Percentiles rank a stretch among this genome's conserved stretches.
phyloP scores from a whole-genome alignment of 2,329 filamentous ascomycete species.

The Apiospora koreana region DNA sequence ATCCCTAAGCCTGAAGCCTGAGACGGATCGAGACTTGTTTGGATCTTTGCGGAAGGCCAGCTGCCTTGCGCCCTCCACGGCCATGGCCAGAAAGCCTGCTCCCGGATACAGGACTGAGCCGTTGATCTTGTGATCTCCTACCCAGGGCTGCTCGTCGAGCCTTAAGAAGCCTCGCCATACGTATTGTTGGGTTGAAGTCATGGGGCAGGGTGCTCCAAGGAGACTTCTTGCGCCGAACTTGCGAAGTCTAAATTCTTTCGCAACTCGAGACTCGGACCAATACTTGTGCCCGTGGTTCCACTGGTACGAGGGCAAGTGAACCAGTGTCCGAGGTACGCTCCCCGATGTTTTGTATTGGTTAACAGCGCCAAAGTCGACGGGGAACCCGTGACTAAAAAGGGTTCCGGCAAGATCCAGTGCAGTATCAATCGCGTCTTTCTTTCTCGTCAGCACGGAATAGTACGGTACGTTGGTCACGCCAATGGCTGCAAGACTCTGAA shows the following conservation, averaged over 20 bases:
- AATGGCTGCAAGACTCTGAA: constrained; percentile 16
- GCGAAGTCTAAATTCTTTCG: constrained; percentile 43
- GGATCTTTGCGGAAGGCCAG: not conserved
- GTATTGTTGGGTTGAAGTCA: constrained; percentile 39
- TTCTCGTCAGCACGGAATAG: constrained; percentile 19
- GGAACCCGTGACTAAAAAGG: constrained; percentile 20
- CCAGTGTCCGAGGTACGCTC: constrained; percentile 30
- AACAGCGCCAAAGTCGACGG: constrained; percentile 20
- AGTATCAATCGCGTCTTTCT: constrained; percentile 19
- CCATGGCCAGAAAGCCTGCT: constrained; percentile 51
- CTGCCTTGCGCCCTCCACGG: constrained; percentile 30
- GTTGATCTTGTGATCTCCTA: constrained; percentile 52
- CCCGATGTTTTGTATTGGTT: constrained; percentile 16
- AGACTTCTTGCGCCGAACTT: constrained; percentile 49
- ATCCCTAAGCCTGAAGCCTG: not conserved
- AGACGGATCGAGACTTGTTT: not conserved
- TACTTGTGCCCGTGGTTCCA: constrained; percentile 55
- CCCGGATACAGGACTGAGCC: constrained; percentile 52
- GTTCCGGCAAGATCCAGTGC: constrained; percentile 20
- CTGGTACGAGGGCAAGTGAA: constrained; percentile 51
- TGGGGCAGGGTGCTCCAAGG: constrained; percentile 48
- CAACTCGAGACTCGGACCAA: constrained; percentile 54
- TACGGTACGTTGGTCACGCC: constrained; percentile 19
- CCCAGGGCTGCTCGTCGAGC: constrained; percentile 52
- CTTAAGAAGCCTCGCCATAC: constrained; percentile 52